Conservation (phyloP, 2,329 filamentous ascomycete genomes). For the Bertia moriformis region DNA sequence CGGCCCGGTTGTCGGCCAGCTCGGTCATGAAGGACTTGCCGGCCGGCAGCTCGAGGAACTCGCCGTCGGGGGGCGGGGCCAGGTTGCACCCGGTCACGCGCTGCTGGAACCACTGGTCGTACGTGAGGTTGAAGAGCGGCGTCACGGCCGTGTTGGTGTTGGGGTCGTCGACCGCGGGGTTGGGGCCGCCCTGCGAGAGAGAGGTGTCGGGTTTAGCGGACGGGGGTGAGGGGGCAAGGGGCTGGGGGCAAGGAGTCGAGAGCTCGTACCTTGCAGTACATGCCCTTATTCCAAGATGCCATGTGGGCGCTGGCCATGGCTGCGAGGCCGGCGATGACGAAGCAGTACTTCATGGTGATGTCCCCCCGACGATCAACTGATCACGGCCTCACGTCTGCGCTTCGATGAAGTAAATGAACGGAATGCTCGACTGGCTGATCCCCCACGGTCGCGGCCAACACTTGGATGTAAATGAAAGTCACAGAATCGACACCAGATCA, state of each 20-base stretch:
- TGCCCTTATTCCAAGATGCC: slow-evolving; percentile 20
- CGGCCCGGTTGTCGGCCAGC: slow-evolving; percentile 31
- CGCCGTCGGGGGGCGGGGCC: slow-evolving; percentile 16
- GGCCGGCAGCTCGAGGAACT: slow-evolving; percentile 28
- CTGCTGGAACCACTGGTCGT: slow-evolving; percentile 34
- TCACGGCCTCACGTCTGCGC: no score
- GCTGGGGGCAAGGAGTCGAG: background rate
- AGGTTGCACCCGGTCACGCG: slow-evolving; percentile 28
- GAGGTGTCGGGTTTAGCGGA: background rate
- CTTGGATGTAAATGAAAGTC: no score
- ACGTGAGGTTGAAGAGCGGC: slow-evolving; percentile 27
- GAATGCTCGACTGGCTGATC: no score
- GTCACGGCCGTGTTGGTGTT: slow-evolving; percentile 30
- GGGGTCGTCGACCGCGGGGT: slow-evolving; percentile 14
- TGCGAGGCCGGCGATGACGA: no score
- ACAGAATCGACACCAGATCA: no score
- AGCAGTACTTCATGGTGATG: no score
- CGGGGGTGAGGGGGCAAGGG: background rate
- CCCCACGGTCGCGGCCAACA: no score
- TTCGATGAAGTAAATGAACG: no score
- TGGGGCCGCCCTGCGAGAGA: slow-evolving; percentile 8
- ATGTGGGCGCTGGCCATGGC: slow-evolving; percentile 15
- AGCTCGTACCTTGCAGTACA: slow-evolving; percentile 18
- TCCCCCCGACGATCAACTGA: no score
- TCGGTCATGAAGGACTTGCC: slow-evolving; percentile 31